A percentile compares a stretch with the other conserved stretches of the same genome.
Conservation (phyloP, 2,329 filamentous ascomycete species). For the Microdochium trichocladiopsis region DNA sequence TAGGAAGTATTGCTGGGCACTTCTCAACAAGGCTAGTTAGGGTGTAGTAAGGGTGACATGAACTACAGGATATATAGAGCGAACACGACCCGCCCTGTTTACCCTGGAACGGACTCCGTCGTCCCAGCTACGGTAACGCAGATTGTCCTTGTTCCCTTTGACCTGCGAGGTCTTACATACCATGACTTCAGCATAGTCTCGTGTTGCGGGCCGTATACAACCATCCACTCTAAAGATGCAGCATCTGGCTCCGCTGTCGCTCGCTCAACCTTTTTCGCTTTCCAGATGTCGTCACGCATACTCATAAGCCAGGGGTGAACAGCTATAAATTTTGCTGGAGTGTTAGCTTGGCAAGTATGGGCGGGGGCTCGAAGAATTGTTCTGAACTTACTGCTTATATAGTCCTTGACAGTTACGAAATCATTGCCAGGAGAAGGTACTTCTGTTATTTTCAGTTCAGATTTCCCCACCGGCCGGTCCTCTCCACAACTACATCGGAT, state of each 20-base stretch:
- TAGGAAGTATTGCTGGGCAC: too few species aligned
- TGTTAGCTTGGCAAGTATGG: background rate
- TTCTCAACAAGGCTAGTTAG: too few species aligned
- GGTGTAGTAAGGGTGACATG: too few species aligned
- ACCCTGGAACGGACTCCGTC: too few species aligned
- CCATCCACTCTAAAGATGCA: background rate
- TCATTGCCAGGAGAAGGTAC: slow-evolving; percentile 11
- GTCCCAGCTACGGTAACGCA: too few species aligned
- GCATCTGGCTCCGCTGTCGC: background rate
- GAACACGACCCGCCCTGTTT: too few species aligned
- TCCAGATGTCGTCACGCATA: background rate
- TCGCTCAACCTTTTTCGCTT: background rate
- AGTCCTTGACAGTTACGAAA: slow-evolving; percentile 18
- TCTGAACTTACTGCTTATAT: slow-evolving; percentile 9
- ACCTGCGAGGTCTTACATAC: too few species aligned
- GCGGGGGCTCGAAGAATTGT: slow-evolving; percentile 1
- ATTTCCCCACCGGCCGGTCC: slow-evolving; percentile 12
- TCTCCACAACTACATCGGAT: slow-evolving; percentile 15
- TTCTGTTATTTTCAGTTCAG: slow-evolving; percentile 10
- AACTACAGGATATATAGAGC: too few species aligned
- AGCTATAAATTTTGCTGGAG: slow-evolving; percentile 7
- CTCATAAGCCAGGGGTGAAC: slow-evolving; percentile 16
- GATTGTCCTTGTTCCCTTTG: too few species aligned
- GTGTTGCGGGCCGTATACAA: background rate
- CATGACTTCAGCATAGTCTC: too few species aligned